Evolutionary conservation across 139 green algal genomes (phyloP).

Genomic region (Mychonastes homosphaera): DNA sequence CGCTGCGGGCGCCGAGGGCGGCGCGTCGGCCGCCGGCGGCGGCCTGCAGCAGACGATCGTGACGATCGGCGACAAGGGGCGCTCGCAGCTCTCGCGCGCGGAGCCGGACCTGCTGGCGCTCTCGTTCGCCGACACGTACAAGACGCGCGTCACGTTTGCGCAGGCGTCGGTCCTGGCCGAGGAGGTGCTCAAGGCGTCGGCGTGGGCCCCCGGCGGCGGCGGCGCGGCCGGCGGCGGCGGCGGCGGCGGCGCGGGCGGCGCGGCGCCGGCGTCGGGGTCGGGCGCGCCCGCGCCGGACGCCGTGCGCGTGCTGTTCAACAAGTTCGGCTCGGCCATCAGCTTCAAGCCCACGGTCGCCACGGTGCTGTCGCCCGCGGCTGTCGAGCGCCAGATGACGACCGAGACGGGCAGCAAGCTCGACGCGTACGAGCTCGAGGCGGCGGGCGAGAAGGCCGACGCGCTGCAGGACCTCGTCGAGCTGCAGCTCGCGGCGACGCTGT

Average conservation of each 20-base stretch:
- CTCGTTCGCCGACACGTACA: conserved; percentile 36
- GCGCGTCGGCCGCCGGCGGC: background rate
- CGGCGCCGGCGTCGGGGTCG: too few species aligned
- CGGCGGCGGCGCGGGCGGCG: too few species aligned
- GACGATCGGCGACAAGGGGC: conserved; percentile 88
- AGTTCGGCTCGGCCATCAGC: conserved; percentile 81
- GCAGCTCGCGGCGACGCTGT: conserved; percentile 86
- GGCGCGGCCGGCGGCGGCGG: too few species aligned
- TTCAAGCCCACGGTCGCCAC: conserved; percentile 93
- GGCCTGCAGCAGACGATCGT: conserved; percentile 27
- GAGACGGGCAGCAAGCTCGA: conserved; percentile 66
- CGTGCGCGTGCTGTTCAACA: conserved; percentile 83
- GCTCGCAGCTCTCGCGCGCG: conserved; percentile 66
- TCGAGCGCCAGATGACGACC: conserved; percentile 64
- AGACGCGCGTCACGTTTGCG: conserved; percentile 26
- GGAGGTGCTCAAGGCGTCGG: conserved; percentile 85
- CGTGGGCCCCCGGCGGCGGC: too few species aligned
- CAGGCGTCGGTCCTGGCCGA: conserved; percentile 74
- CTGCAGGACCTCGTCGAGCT: conserved; percentile 93
- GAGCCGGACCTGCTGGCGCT: conserved; percentile 28
- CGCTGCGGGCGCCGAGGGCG: too few species aligned
- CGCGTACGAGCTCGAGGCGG: conserved; percentile 89
- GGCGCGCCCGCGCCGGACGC: conserved; percentile 57
- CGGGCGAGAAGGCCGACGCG: conserved; percentile 68
- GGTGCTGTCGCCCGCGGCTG: conserved; percentile 69